A percentile compares a stretch with the other conserved stretches of the same genome.
phyloP scores from a whole-genome alignment of 2,329 filamentous ascomycete genomes.

The Hypoxylon sp. region DNA sequence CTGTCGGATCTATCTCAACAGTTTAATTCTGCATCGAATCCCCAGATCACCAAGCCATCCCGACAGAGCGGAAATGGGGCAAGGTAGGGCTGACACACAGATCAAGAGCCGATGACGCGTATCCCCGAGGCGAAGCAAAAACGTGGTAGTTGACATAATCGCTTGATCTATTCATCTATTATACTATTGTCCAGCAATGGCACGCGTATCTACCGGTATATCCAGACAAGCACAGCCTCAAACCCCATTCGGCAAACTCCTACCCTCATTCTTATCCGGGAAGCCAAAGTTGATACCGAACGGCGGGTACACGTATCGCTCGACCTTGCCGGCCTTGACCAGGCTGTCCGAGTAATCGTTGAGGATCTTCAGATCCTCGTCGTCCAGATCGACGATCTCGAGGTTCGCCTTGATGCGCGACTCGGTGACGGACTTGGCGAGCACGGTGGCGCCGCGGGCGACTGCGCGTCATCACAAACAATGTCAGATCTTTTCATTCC shows the following conservation, averaged over 20 bases:
- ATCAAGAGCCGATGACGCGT: too few relatives aligned
- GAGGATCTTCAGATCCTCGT: conserved; percentile 66
- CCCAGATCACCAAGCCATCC: too few relatives aligned
- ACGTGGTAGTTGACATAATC: not conserved
- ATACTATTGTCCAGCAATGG: not conserved
- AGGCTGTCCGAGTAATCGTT: conserved; percentile 63
- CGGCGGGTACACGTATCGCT: conserved; percentile 73
- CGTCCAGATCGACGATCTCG: conserved; percentile 70
- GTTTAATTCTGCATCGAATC: too few relatives aligned
- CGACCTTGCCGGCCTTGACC: conserved; percentile 58
- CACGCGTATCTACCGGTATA: not conserved
- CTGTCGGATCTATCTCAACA: too few relatives aligned
- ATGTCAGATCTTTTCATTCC: conserved; percentile 8
- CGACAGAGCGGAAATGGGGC: too few relatives aligned
- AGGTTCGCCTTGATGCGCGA: conserved; percentile 75
- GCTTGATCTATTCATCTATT: not conserved
- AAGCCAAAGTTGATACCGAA: conserved; percentile 76
- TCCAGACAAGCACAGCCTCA: too few relatives aligned
- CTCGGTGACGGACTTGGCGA: conserved; percentile 76
- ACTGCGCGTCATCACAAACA: conserved; percentile 57
- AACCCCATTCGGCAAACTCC: conserved; percentile 41
- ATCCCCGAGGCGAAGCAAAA: not conserved
- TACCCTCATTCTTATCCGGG: conserved; percentile 66
- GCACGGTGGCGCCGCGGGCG: conserved; percentile 72
- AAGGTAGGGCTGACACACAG: too few relatives aligned